Conservation (phyloP, 2,329 filamentous ascomycete species). For the Metarhizium robertsii region DNA sequence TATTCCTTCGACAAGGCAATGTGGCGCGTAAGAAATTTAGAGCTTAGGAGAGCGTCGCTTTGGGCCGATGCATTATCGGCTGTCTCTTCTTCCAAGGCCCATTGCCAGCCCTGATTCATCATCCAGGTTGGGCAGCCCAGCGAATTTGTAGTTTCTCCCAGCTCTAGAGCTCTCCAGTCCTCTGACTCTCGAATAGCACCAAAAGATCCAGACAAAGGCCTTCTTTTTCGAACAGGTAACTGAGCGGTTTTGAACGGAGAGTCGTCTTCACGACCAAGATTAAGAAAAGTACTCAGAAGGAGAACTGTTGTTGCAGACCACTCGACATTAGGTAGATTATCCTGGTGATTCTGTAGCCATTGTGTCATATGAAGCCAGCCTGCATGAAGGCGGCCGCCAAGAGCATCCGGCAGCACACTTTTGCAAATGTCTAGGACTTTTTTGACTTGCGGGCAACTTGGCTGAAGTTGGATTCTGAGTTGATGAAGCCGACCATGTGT, state of each 20-base stretch:
- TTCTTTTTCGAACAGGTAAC: slow-evolving; percentile 21
- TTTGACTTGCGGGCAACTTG: slow-evolving; percentile 51
- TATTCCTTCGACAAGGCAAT: slow-evolving; percentile 57
- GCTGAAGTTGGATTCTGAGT: slow-evolving; percentile 57
- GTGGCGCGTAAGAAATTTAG: slow-evolving; percentile 40
- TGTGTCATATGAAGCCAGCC: slow-evolving; percentile 67
- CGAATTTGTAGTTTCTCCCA: slow-evolving; percentile 37
- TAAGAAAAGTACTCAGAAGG: slow-evolving; percentile 54
- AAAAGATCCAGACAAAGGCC: slow-evolving; percentile 25
- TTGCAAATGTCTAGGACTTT: slow-evolving; percentile 53
- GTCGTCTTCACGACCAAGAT: slow-evolving; percentile 36
- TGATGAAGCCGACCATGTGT: slow-evolving; percentile 54
- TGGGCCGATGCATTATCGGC: slow-evolving; percentile 18
- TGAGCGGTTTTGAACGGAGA: slow-evolving; percentile 15
- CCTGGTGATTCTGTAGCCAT: slow-evolving; percentile 49
- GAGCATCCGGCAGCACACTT: slow-evolving; percentile 50
- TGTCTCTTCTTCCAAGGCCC: slow-evolving; percentile 52
- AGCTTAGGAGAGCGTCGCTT: slow-evolving; percentile 13
- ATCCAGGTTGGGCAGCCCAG: slow-evolving; percentile 46
- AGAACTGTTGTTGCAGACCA: slow-evolving; percentile 61
- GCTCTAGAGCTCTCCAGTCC: slow-evolving; percentile 40
- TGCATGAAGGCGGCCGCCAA: slow-evolving; percentile 52
- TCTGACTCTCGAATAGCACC: slow-evolving; percentile 25
- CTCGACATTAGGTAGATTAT: slow-evolving; percentile 44
- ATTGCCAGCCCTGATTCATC: slow-evolving; percentile 58